A percentile compares a stretch with the other conserved stretches of the same genome.
Conservation (phyloP, 2,329 filamentous ascomycete genomes). For the Xylariales sp. region DNA sequence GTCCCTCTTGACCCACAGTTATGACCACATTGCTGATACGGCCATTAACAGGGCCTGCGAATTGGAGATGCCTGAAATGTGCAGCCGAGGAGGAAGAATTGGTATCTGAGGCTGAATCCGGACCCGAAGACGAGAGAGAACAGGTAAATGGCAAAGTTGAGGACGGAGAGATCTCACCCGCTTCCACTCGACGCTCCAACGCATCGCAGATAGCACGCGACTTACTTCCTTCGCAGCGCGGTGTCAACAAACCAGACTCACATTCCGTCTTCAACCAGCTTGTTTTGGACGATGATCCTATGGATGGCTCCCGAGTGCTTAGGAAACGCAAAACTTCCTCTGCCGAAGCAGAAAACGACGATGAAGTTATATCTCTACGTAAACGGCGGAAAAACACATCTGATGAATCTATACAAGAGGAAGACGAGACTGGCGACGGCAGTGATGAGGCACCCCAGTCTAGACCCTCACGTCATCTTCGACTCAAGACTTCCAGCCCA, state of each 20-base stretch:
- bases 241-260: conserved; percentile 61
- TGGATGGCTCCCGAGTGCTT: conserved; percentile 72
- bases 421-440: conserved; percentile 29
- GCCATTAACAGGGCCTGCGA: too few relatives aligned
- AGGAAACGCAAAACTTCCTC: conserved; percentile 83
- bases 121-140: conserved; percentile 17
- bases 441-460: conserved; percentile 29
- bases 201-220: conserved; percentile 67
- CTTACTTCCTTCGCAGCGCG: conserved; percentile 64
- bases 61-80: conserved; percentile 51
- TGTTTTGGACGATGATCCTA: conserved; percentile 66
- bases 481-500: conserved; percentile 42
- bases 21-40: too few relatives aligned
- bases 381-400: conserved; percentile 49
- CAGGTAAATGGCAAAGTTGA: conserved; percentile 26
- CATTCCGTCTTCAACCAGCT: conserved; percentile 75
- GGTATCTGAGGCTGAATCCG: conserved; percentile 23
- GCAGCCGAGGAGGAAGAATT: conserved; percentile 21
- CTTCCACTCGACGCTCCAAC: conserved; percentile 46
- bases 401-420: conserved; percentile 31
- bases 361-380: conserved; percentile 45
- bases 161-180: conserved; percentile 29
- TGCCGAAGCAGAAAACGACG: conserved; percentile 55
- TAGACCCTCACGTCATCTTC: conserved; percentile 53
- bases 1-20: too few relatives aligned